These are phyloP conservation scores for Mycena kentingensis DNA, from an alignment of 768 basidiomycete genomes.

Conservation along the genomic window DNA sequence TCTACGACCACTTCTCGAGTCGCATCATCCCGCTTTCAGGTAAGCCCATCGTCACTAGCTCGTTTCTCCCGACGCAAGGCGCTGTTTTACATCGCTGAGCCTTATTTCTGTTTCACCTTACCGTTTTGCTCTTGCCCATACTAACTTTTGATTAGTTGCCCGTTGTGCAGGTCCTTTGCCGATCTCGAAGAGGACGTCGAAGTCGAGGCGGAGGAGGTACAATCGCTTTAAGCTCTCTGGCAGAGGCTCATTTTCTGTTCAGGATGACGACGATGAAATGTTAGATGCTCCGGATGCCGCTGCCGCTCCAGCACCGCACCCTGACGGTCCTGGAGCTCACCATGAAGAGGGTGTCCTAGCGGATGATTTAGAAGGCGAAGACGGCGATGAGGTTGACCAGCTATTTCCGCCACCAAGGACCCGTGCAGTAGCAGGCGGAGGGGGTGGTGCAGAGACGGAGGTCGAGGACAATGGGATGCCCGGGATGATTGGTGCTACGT, in stretches of 20 bases:
- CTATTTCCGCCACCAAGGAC: not conserved
- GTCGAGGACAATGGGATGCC: constrained; percentile 18
- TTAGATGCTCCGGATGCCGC: not conserved
- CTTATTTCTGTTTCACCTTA: not conserved
- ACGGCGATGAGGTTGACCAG: constrained; percentile 20
- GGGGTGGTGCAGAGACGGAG: constrained; percentile 18
- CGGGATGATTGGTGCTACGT: not conserved
- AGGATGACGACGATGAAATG: constrained; percentile 1
- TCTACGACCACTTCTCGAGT: constrained; percentile 84
- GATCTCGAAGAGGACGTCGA: constrained; percentile 64
- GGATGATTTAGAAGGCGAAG: constrained; percentile 19
- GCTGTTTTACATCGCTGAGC: too few species aligned
- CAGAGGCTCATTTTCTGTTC: too few species aligned
- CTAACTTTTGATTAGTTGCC: constrained; percentile 57
- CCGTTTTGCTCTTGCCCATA: not conserved
- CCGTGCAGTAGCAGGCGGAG: not conserved
- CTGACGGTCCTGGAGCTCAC: not conserved
- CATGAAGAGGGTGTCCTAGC: constrained; percentile 19
- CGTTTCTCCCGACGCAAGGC: too few species aligned
- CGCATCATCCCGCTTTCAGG: constrained; percentile 85
- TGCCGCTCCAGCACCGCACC: not conserved
- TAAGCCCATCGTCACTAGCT: too few species aligned
- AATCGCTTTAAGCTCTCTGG: too few species aligned
- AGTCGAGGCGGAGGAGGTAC: constrained; percentile 17
- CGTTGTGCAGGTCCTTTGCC: constrained; percentile 92